These are phyloP conservation scores for Cicer bijugum DNA, from an alignment of 306 rosid genomes.

Conservation along the genomic window DNA sequence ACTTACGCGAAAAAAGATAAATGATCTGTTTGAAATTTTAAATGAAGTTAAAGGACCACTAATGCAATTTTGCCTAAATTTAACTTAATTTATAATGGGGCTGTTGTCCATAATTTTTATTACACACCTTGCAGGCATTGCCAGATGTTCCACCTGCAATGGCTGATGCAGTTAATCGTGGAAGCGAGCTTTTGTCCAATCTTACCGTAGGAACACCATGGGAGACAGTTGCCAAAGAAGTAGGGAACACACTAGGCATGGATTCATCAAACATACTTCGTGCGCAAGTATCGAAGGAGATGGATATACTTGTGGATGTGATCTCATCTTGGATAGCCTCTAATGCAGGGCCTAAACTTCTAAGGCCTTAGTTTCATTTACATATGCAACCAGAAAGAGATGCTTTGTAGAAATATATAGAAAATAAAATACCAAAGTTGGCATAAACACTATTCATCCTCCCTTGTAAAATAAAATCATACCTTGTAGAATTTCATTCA, in stretches of 20 bases:
- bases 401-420: conserved; percentile 28
- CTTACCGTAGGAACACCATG: conserved; percentile 82
- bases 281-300: conserved; percentile 73
- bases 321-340: conserved; percentile 81
- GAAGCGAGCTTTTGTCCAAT: conserved; percentile 82
- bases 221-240: conserved; percentile 94
- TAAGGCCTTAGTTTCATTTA: conserved; percentile 50
- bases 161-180: conserved; percentile 95
- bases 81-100: background rate
- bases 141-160: conserved; percentile 96
- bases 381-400: conserved; percentile 14
- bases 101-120: background rate
- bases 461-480: background rate
- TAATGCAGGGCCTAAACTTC: conserved; percentile 66
- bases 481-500: conserved; percentile 33
- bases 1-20: no score
- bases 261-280: conserved; percentile 74
- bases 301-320: conserved; percentile 77
- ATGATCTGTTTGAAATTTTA: no score
- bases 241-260: conserved; percentile 75
- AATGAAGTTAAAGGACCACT: no score
- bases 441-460: conserved; percentile 1
- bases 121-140: conserved; percentile 64
- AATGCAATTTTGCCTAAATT: background rate
- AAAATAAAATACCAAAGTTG: conserved; percentile 13